These are phyloP conservation scores for Trypanosomatidae sp. DNA, from an alignment of 208 protist genomes.

Conservation along the genomic window DNA sequence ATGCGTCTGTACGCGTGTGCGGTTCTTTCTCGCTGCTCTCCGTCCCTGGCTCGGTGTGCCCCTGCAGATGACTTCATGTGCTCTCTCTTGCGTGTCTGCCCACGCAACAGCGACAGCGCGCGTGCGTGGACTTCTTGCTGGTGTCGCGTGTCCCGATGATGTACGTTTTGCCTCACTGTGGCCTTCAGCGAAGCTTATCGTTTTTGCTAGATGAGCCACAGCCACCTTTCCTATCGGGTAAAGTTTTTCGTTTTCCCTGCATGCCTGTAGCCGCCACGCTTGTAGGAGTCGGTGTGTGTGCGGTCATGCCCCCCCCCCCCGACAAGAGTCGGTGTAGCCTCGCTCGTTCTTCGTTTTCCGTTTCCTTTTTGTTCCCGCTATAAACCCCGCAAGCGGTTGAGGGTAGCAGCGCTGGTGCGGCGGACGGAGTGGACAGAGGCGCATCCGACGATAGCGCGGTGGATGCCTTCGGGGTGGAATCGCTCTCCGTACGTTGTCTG, in stretches of 20 bases:
- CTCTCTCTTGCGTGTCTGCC: conserved; percentile 8
- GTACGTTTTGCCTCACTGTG: background rate
- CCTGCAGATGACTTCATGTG: conserved; percentile 6
- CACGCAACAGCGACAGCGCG: background rate
- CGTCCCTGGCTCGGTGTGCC: background rate
- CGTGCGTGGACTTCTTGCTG: background rate
- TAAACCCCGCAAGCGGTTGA: too few relatives aligned
- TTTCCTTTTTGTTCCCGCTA: too few relatives aligned
- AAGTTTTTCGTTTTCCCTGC: too few relatives aligned
- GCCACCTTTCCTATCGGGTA: background rate
- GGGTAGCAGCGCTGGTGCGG: background rate
- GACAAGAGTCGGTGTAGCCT: too few relatives aligned
- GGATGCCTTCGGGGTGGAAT: background rate
- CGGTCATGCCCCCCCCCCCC: background rate
- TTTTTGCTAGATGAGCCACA: background rate
- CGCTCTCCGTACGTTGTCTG: background rate
- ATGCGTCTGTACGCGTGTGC: background rate
- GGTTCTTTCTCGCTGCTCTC: background rate
- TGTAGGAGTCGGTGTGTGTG: background rate
- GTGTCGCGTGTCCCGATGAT: background rate
- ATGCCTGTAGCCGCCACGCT: background rate
- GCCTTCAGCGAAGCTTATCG: background rate
- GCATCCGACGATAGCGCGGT: background rate
- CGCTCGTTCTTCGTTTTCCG: too few relatives aligned
- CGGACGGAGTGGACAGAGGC: background rate